phyloP scores from a whole-genome alignment of 176 grass and related monocot species.

The Lolium multiflorum region DNA sequence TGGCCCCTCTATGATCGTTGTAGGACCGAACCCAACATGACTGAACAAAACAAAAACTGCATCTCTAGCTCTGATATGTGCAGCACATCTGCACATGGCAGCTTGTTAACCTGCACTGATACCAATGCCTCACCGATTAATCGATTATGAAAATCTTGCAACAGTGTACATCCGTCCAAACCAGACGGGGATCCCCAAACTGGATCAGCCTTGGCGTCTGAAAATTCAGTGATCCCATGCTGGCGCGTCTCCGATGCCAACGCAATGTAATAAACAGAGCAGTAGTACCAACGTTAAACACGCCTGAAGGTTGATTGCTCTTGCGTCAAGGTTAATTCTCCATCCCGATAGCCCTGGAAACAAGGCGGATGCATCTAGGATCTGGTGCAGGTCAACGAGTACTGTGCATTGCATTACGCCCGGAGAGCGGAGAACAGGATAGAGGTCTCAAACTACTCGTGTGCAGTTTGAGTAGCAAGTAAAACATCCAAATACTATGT shows the following conservation, averaged over 20 bases:
- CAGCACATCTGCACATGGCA: neutral
- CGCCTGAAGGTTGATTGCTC: constrained; percentile 22
- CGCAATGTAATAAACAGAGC: neutral
- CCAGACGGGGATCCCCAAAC: neutral
- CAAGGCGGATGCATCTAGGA: constrained; percentile 43
- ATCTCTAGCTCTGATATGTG: neutral
- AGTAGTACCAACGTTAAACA: neutral
- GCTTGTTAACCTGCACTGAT: neutral
- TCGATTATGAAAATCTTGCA: no score
- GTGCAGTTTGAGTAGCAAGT: neutral
- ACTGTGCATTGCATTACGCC: neutral
- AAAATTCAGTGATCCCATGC: constrained; percentile 15
- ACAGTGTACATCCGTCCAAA: neutral
- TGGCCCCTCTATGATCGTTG: no score
- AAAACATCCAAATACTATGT: neutral
- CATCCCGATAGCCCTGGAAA: constrained; percentile 24
- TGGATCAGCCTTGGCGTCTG: neutral
- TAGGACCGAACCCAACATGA: no score
- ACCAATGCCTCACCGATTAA: neutral
- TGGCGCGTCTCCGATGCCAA: neutral
- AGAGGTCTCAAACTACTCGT: neutral
- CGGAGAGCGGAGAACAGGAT: neutral
- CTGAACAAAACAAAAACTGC: no score
- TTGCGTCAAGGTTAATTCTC: constrained; percentile 36
- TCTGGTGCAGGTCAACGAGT: constrained; percentile 26